Base-by-base conservation (phyloP, 1,139 yeast genomes). In the Kodamaea alishanica region DNA sequence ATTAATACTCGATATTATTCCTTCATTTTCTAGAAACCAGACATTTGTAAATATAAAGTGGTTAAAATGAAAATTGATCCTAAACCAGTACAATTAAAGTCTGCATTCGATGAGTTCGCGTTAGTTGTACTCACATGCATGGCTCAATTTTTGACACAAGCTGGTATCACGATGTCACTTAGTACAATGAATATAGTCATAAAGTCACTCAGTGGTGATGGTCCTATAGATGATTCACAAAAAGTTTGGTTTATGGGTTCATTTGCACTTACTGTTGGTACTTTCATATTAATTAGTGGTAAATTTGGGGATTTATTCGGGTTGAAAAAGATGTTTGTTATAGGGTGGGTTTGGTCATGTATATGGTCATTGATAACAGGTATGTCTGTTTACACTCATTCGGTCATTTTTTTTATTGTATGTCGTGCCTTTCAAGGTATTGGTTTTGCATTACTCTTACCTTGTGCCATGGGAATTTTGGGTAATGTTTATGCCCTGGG, bases 161-260 rank as follows among this genome's bases (percentile, higher is more conserved):
- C 61, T 22, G 61, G 69, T 29, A 60, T 67, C 32, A 60, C 72
- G 30, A 63, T 68, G 69, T 56, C 68, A 1, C 51, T 69, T 26
- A 60, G 68, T 38, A 62, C 70, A 2, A 66, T 67, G 73, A 67
- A 67, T 42, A 52, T 62, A 7, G 57, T 68, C 1, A 42, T 64
- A 24, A 54, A 59, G 11, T 58, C 66, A 3, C 65, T 68, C 40
- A 47, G 50, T 5, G 38, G 42, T 4, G 39, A 49, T 5, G 43
- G 48, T 8, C 33, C 37, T 2, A 45, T 54, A 11, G 48, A 51
- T 9, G 35, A 51, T n/a, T 48, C 67, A 2, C 51, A 54, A 23
- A 54, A 70, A 43, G 69, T 74, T 2, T 77, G 83, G 83, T 70
- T 75, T 38, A 69, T 75, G 75, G 79, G 80, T 3, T 70, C 81